These are phyloP conservation scores for Pontederia paniculata DNA, from an alignment of 176 grass and related monocot genomes.

Conservation along the genomic window DNA sequence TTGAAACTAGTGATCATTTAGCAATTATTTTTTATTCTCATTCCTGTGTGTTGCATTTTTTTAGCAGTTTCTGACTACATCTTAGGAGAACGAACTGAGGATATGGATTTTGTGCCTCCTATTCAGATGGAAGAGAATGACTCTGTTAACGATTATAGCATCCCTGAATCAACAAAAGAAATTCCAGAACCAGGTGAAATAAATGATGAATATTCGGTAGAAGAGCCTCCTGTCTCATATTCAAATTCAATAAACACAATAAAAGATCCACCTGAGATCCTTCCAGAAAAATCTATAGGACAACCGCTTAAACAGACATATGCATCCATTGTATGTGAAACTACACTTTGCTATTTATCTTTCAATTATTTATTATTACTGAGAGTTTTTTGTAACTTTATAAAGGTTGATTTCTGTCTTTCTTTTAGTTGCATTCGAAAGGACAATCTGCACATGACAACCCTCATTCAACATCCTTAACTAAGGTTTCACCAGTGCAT, in stretches of 20 bases:
- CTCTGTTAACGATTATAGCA: no score
- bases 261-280: slow-evolving; percentile 30
- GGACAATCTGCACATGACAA: slow-evolving; percentile 11
- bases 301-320: slow-evolving; percentile 83
- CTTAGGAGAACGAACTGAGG: no score
- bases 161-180: no score
- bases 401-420: slow-evolving; percentile 6
- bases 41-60: no score
- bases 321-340: slow-evolving; percentile 37
- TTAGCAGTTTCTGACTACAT: no score
- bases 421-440: slow-evolving; percentile 46
- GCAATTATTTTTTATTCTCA: no score
- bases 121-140: no score
- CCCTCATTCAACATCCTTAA: slow-evolving; percentile 16
- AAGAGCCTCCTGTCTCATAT: slow-evolving; percentile 44
- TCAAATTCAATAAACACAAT: slow-evolving; percentile 24
- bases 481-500: slow-evolving; percentile 24
- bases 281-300: slow-evolving; percentile 41
- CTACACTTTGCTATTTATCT: neutral
- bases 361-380: neutral
- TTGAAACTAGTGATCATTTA: no score
- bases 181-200: slow-evolving; percentile 44
- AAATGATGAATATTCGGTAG: slow-evolving; percentile 33
- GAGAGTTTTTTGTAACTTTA: slow-evolving; percentile 15
- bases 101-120: no score